Evolutionary conservation across 164 flowering plant species (phyloP).

Genomic region (Saururus chinensis): DNA sequence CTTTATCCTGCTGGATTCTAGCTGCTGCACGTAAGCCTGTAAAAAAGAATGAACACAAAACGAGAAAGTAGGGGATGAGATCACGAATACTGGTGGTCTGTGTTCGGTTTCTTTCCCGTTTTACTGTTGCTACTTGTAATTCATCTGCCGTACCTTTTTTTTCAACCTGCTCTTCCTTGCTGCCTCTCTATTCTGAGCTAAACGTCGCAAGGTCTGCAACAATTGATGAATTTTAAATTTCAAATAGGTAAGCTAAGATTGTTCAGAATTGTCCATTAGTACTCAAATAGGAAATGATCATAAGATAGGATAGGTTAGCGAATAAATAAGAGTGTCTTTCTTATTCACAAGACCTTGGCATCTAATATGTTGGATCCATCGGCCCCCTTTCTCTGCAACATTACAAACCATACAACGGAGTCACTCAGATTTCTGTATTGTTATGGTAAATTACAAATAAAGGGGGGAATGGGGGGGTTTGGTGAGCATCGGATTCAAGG

Average conservation of each 20-base stretch:
- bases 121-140: background rate
- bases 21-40: constrained; percentile 98
- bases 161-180: constrained; percentile 93
- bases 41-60: background rate
- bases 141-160: constrained; percentile 49
- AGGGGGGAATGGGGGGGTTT: background rate
- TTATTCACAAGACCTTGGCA: constrained; percentile 50
- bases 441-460: background rate
- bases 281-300: background rate
- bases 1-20: constrained; percentile 85
- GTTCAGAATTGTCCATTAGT: background rate
- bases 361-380: constrained; percentile 36
- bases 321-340: background rate
- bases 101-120: background rate
- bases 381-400: constrained; percentile 68
- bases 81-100: no score
- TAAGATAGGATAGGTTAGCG: background rate
- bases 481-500: background rate
- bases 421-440: background rate
- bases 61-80: background rate
- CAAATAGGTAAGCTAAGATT: background rate
- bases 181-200: constrained; percentile 99
- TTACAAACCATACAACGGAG: constrained; percentile 1
- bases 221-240: background rate
- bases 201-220: constrained; percentile 74